These are phyloP conservation scores for Lobosporangium transversale DNA, from an alignment of 192 early-diverging fungal species.

Conservation along the genomic window DNA sequence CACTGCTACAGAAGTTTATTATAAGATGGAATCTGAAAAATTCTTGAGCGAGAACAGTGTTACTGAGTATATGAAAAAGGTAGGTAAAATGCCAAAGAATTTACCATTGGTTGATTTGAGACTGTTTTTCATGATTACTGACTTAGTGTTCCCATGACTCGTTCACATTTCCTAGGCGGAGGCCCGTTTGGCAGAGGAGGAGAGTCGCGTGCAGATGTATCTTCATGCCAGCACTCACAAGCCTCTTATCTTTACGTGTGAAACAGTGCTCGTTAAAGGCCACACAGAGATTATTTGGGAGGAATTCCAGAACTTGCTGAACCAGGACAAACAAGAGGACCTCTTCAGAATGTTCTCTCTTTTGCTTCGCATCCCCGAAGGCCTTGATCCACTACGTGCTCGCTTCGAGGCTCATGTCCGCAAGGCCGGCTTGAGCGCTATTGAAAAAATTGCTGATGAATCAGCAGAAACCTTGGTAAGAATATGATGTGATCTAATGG, in stretches of 20 bases:
- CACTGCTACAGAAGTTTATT: slow-evolving; percentile 84
- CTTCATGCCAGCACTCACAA: slow-evolving; percentile 84
- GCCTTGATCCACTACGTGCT: slow-evolving; percentile 81
- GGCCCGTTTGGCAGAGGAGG: slow-evolving; percentile 80
- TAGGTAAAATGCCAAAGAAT: no score
- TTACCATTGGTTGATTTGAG: no score
- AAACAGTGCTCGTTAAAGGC: slow-evolving; percentile 86
- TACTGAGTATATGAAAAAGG: slow-evolving; percentile 96
- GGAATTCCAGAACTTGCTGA: slow-evolving; percentile 91
- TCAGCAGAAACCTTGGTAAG: slow-evolving; percentile 64
- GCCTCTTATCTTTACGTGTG: slow-evolving; percentile 83
- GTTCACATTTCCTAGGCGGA: slow-evolving; percentile 77
- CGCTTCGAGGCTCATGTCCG: slow-evolving; percentile 83
- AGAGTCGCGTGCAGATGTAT: slow-evolving; percentile 87
- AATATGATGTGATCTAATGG: background rate
- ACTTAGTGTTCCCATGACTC: no score
- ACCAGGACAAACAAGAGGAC: slow-evolving; percentile 89
- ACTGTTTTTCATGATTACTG: no score
- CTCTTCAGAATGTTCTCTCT: slow-evolving; percentile 89
- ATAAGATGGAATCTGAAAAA: slow-evolving; percentile 88
- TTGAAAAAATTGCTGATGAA: slow-evolving; percentile 77
- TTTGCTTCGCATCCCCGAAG: slow-evolving; percentile 81
- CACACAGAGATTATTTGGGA: slow-evolving; percentile 86
- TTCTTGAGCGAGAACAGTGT: slow-evolving; percentile 92
- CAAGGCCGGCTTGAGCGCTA: slow-evolving; percentile 79